These are phyloP conservation scores for Puccinia polysora DNA, from an alignment of 1,284 basidiomycete genomes.

Conservation along the genomic window DNA sequence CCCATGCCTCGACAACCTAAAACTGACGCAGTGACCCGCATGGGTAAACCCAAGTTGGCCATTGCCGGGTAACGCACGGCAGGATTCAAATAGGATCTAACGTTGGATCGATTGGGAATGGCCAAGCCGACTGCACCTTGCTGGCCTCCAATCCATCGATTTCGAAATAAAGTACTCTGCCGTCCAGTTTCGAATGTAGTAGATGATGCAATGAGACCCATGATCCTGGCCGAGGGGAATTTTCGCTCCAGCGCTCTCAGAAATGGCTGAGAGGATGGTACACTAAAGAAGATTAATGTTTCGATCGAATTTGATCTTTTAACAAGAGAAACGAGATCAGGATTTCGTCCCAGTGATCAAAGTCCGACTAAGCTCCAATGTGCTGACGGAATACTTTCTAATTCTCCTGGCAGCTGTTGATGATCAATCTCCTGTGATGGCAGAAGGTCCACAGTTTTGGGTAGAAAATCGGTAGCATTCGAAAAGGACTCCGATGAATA, in stretches of 20 bases:
- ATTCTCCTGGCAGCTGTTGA: conserved; percentile 16
- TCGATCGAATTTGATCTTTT: conserved; percentile 21
- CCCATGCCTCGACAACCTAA: neutral
- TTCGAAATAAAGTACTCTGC: conserved; percentile 20
- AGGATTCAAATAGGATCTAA: neutral
- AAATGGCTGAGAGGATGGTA: conserved; percentile 15
- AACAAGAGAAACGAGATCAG: conserved; percentile 9
- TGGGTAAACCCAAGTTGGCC: conserved; percentile 8
- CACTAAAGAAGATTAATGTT: conserved; percentile 34
- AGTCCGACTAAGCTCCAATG: neutral
- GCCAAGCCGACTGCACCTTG: conserved; percentile 34
- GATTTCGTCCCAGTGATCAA: neutral
- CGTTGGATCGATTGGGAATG: neutral
- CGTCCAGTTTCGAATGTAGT: conserved; percentile 41
- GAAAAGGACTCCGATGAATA: no score
- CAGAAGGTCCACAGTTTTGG: no score
- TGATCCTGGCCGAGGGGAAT: conserved; percentile 8
- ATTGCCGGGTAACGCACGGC: conserved; percentile 11
- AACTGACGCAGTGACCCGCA: conserved; percentile 17
- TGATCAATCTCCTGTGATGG: no score
- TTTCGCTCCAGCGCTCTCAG: neutral
- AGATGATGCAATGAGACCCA: conserved; percentile 35
- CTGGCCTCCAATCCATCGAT: conserved; percentile 22
- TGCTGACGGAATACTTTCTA: conserved; percentile 33
- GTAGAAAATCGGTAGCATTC: no score